Percentiles rank a stretch among this genome's conserved stretches.
phyloP scores from a whole-genome alignment of 176 grass and related monocot species.

The Carex littledalei region DNA sequence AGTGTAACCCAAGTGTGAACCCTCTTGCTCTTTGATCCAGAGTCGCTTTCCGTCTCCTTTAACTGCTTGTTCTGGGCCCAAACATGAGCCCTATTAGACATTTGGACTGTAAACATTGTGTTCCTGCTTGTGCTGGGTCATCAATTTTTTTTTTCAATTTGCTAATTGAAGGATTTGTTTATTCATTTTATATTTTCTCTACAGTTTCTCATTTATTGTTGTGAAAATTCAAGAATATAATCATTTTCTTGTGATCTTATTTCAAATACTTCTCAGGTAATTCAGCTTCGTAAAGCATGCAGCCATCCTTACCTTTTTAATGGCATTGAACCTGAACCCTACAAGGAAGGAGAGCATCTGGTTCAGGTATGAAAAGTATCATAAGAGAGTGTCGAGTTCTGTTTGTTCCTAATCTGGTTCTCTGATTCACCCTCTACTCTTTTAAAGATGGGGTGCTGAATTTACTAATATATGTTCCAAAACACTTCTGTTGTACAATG shows the following conservation, averaged over 20 bases:
- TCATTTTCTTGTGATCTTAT: slow-evolving; percentile 2
- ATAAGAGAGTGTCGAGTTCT: neutral
- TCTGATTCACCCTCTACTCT: neutral
- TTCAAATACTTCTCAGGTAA: slow-evolving; percentile 56
- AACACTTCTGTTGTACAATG: neutral
- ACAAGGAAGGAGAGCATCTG: slow-evolving; percentile 79
- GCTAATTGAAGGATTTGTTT: neutral
- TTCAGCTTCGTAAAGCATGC: slow-evolving; percentile 88
- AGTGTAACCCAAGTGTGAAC: neutral
- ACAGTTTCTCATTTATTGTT: slow-evolving; percentile 25
- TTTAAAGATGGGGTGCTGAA: neutral
- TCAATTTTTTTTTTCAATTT: neutral
- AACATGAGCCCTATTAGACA: neutral
- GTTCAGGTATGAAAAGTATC: slow-evolving; percentile 28
- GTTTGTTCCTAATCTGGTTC: neutral
- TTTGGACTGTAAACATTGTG: neutral
- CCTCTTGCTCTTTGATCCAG: neutral
- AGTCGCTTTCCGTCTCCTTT: neutral
- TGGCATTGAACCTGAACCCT: slow-evolving; percentile 94
- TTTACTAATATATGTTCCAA: neutral
- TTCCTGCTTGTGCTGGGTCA: neutral
- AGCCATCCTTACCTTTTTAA: slow-evolving; percentile 94
- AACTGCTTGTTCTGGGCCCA: neutral
- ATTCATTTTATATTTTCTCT: neutral
- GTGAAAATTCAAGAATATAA: slow-evolving; percentile 19